Evolutionary conservation across 1,139 yeast genomes (phyloP).

Genomic region (Sugiyamaella sp.): DNA sequence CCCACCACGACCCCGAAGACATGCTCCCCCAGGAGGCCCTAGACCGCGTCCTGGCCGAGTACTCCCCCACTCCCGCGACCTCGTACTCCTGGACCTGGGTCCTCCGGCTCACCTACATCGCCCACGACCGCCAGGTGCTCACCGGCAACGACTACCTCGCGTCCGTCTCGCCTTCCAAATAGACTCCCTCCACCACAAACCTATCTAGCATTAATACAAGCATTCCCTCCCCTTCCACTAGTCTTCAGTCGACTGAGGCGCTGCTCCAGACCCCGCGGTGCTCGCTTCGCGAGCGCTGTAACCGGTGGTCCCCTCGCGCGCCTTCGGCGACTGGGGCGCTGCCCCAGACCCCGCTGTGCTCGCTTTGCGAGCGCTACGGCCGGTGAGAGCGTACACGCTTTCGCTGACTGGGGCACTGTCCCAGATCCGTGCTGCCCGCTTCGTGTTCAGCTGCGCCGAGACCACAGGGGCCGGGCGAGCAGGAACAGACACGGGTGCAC

Average conservation of each 20-base stretch:
- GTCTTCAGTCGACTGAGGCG: neutral
- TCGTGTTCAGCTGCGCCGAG: no score
- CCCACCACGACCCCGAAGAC: slow-evolving; percentile 40
- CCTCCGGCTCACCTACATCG: slow-evolving; percentile 35
- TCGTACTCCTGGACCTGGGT: slow-evolving; percentile 36
- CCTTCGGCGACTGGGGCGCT: neutral
- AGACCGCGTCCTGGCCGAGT: slow-evolving; percentile 4
- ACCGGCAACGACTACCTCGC: slow-evolving; percentile 36
- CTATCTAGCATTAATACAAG: neutral
- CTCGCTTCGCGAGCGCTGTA: neutral
- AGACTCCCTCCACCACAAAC: no score
- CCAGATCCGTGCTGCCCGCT: no score
- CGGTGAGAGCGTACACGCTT: no score
- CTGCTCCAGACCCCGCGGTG: slow-evolving; percentile 1
- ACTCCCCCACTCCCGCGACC: neutral
- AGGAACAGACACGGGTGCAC: no score
- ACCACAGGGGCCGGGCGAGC: no score
- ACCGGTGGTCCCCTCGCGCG: neutral
- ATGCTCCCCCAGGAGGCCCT: slow-evolving; percentile 31
- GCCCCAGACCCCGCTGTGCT: slow-evolving; percentile 15
- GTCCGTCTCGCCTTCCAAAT: slow-evolving; percentile 8
- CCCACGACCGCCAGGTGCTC: slow-evolving; percentile 38
- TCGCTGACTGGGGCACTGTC: no score
- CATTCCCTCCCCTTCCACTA: neutral
- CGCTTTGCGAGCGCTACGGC: slow-evolving; percentile 3